Conservation (phyloP, 441 rosid species). For the Bocquillonia castaneifolia region DNA sequence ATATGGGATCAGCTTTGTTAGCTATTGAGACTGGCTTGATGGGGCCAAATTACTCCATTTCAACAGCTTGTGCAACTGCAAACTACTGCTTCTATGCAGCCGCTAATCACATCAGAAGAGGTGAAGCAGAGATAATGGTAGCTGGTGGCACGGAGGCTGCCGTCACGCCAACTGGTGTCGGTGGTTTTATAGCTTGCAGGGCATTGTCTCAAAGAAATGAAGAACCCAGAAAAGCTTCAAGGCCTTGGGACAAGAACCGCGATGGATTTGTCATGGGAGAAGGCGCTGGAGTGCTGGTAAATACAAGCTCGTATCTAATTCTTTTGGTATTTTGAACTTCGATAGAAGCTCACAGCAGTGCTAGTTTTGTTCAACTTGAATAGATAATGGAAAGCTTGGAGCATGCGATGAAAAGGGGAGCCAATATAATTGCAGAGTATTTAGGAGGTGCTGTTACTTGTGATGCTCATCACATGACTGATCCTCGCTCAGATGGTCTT, state of each 20-base stretch:
- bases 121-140: constrained; percentile 61
- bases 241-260: constrained; percentile 67
- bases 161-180: constrained; percentile 42
- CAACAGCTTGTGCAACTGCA: constrained; percentile 71
- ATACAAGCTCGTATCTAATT: neutral
- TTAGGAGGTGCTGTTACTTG: constrained; percentile 59
- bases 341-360: neutral
- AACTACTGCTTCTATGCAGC: constrained; percentile 64
- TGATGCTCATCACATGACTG: constrained; percentile 75
- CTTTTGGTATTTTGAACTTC: too few species aligned
- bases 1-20: constrained; percentile 64
- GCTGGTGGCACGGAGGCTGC: constrained; percentile 67
- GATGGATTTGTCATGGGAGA: constrained; percentile 76
- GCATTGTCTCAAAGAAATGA: constrained; percentile 60
- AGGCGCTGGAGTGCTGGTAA: constrained; percentile 62
- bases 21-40: constrained; percentile 65
- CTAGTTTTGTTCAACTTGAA: neutral
- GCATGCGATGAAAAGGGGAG: constrained; percentile 65
- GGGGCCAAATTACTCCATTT: constrained; percentile 71
- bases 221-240: constrained; percentile 50
- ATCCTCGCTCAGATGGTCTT: constrained; percentile 57
- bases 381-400: constrained; percentile 74
- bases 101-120: constrained; percentile 64
- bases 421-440: constrained; percentile 58
- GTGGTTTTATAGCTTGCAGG: constrained; percentile 58